These are phyloP conservation scores for Paecilomyces sp. DNA, from an alignment of 2,329 filamentous ascomycete genomes.

Conservation along the genomic window DNA sequence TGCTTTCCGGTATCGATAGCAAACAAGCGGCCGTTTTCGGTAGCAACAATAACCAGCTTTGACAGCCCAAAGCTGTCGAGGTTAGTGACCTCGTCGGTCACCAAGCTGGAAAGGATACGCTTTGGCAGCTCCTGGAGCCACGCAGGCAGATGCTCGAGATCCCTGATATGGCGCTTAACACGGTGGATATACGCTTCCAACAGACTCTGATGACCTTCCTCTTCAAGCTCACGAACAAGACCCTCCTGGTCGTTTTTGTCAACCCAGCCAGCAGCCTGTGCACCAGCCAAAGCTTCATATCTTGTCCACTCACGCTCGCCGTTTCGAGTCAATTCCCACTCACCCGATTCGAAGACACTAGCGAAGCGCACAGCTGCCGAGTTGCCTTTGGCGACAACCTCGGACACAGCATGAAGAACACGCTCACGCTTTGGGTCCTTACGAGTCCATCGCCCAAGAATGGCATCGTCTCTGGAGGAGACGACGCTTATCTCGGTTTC, in stretches of 20 bases:
- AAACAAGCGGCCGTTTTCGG: constrained; percentile 69
- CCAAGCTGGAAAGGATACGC: constrained; percentile 58
- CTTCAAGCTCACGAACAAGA: constrained; percentile 72
- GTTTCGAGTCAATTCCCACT: constrained; percentile 81
- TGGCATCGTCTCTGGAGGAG: constrained; percentile 68
- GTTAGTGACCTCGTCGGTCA: constrained; percentile 48
- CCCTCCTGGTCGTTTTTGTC: constrained; percentile 67
- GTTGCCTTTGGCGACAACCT: constrained; percentile 68
- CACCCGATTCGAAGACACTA: constrained; percentile 55
- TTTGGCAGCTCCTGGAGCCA: constrained; percentile 65
- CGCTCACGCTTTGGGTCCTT: constrained; percentile 39
- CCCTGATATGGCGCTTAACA: constrained; percentile 70
- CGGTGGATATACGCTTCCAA: constrained; percentile 81
- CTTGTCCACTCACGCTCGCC: constrained; percentile 74
- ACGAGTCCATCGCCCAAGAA: constrained; percentile 67
- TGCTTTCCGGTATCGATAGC: constrained; percentile 70
- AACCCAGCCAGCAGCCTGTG: constrained; percentile 72
- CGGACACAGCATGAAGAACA: constrained; percentile 65
- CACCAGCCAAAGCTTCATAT: constrained; percentile 72
- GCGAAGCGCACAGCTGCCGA: constrained; percentile 74
- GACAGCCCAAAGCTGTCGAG: constrained; percentile 70
- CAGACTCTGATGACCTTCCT: constrained; percentile 77
- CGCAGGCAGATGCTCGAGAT: constrained; percentile 64
- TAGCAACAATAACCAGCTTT: constrained; percentile 75
- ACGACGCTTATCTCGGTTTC: constrained; percentile 65